Evolutionary conservation across 2,329 filamentous ascomycete genomes (phyloP), one percentile per base, ranked within the genome.

Genomic region (Exophiala lecanii-corni): DNA sequence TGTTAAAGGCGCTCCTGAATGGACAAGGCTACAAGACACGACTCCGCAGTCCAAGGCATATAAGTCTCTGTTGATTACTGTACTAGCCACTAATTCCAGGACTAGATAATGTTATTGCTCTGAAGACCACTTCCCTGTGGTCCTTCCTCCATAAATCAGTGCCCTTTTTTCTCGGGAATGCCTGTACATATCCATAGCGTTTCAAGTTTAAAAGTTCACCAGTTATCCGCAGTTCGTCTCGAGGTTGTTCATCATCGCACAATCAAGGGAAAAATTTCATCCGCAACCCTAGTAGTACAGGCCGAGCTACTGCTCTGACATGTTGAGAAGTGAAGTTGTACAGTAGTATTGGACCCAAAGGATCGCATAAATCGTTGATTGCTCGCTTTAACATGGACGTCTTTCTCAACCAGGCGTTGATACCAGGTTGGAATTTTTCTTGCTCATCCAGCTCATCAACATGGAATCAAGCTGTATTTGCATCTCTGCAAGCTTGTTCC

Each of bases 391-490:
- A 21, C 43, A 28, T 50, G 15, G 28, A 7, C 13, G 6, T 35
- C 16, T 6, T 5, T 6, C 10, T 46, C 36, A 51, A 28, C 18
- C 49, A 17, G 45, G 26, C 15, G 39, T 34, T 18, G 52, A 46
- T 38, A 50, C 19, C 28, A 48, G 20, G 26, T 21, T 44, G 28
- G 37, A 30, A 37, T 56, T 56, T 49, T 71, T 70, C 47, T 67
- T 70, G 37, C 69, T 64, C 51, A 94, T 72, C 82, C 87, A 89
- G 58, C 86, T 82, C 54, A 83, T 84, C 33, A 95, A 76, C 78
- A 95, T 81, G 15, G 85, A 80, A 67, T 98, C 91, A 54, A 97
- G 75, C 74, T 91, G 84, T 68, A 83, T 84, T 46, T 87, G 91
- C 66, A 98, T 89, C 61, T 92, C 87, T 39, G 84, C 83, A 59